phyloP scores from a whole-genome alignment of 2,329 filamentous ascomycete genomes.

The Talaromyces sp. region DNA sequence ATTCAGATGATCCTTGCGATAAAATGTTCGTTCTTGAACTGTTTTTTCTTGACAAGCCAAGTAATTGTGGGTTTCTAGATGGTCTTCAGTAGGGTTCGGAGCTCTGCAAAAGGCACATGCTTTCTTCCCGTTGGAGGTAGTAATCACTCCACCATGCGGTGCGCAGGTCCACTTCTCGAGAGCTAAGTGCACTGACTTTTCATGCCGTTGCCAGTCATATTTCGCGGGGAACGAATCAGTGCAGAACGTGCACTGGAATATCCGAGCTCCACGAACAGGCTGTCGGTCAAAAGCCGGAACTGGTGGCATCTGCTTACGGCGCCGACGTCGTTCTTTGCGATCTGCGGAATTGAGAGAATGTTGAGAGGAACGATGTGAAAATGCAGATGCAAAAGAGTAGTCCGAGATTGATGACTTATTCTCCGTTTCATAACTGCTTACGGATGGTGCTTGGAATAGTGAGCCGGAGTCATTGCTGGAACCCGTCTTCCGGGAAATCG shows the following conservation, averaged over 20 bases:
- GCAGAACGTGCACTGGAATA: conserved; percentile 59
- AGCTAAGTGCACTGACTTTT: conserved; percentile 57
- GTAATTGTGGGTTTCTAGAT: conserved; percentile 60
- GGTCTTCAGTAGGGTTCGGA: conserved; percentile 52
- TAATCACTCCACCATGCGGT: conserved; percentile 54
- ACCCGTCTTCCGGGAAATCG: conserved; percentile 37
- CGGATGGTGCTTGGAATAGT: conserved; percentile 51
- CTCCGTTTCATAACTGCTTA: conserved; percentile 52
- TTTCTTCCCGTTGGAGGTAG: conserved; percentile 46
- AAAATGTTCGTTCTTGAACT: conserved; percentile 58
- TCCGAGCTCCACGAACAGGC: conserved; percentile 44
- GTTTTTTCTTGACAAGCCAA: conserved; percentile 59
- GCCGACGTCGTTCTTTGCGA: conserved; percentile 57
- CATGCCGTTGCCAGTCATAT: conserved; percentile 59
- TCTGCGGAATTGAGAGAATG: conserved; percentile 57
- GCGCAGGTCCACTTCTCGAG: conserved; percentile 61
- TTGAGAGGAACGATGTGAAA: conserved; percentile 54
- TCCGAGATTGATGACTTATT: conserved; percentile 53
- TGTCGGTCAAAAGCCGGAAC: conserved; percentile 39
- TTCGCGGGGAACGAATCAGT: conserved; percentile 56
- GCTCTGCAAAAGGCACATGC: conserved; percentile 60
- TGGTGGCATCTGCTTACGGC: conserved; percentile 48
- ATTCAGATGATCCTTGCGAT: conserved; percentile 60
- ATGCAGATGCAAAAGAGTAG: conserved; percentile 55
- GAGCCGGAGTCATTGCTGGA: conserved; percentile 55